Evolutionary conservation across 2,329 filamentous ascomycete species (phyloP).

Genomic region (Alternaria conjuncta): DNA sequence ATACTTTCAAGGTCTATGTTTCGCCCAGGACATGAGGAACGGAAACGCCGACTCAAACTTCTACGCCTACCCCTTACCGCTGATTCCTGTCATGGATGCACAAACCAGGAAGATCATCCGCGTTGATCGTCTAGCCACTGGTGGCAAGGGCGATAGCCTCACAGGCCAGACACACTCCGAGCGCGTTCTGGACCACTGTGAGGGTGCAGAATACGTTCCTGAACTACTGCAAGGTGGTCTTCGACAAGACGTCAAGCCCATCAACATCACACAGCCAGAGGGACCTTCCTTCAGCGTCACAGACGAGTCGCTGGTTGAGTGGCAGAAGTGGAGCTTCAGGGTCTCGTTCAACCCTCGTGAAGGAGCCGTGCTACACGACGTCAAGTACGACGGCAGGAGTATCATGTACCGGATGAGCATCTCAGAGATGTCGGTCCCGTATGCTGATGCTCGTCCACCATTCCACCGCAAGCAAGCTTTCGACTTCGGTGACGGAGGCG

Average conservation of each 20-base stretch:
- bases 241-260: conserved; percentile 64
- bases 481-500: conserved; percentile 73
- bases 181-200: conserved; percentile 56
- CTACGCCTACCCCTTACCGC: conserved; percentile 49
- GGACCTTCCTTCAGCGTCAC: conserved; percentile 69
- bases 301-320: conserved; percentile 52
- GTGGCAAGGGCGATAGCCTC: conserved; percentile 46
- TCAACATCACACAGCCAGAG: conserved; percentile 74
- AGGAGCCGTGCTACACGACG: conserved; percentile 74
- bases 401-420: conserved; percentile 71
- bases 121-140: conserved; percentile 47
- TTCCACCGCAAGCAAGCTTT: conserved; percentile 75
- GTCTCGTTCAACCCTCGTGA: conserved; percentile 55
- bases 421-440: conserved; percentile 73
- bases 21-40: conserved; percentile 56
- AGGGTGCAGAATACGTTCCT: conserved; percentile 57
- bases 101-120: conserved; percentile 44
- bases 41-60: conserved; percentile 54
- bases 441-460: conserved; percentile 68
- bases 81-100: conserved; percentile 48
- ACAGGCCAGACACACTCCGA: conserved; percentile 49
- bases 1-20: conserved; percentile 63
- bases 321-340: conserved; percentile 56
- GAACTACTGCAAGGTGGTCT: conserved; percentile 49
- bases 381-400: conserved; percentile 69